Evolutionary conservation across 83 land plant species (phyloP), one percentile per base, ranked within the genome.

Genomic region (Larix sibirica): DNA sequence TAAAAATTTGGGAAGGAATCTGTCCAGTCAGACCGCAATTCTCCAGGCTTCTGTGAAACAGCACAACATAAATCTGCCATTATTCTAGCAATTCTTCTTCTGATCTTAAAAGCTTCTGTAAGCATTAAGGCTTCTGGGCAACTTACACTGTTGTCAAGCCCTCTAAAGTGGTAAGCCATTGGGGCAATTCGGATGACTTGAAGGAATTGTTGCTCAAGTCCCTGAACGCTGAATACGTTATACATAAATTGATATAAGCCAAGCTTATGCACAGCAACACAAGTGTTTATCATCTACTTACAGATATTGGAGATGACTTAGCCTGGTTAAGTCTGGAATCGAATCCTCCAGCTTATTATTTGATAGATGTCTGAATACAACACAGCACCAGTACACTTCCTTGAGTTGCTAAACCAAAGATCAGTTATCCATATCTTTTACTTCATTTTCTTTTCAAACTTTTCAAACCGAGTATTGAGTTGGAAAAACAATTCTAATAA

Each of bases 261-360:
- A 42, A 42, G 6, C 47, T 42, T 42, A 6, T 5, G 65, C 6
- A 10, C 65, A 18, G 20, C 10, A 21, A 62, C 65, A 62, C 65
- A 62, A 62, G 23, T 62, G 65, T 62, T 62, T 62, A 31, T n/a
- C 44, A 28, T 10, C 28, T 78, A 44, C 80, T 78, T 26, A 78
- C 65, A 79, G 58, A 36, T 79, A 79, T 31, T 60, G 80, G 3
- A 79, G 64, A 26, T 13, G 28, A 13, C 3, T 33, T 38, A 79
- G 12, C 18, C 44, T 44, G 10, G 80, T 28, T 20, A 79, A 31
- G 23, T 79, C 80, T 3, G 80, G 80, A 59, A 79, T 79, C 0
- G 80, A 26, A 6, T 62, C 64, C n/a, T 12, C 28, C 40, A 79
- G 24, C 6, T 79, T 79, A 60, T 79, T 79, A 6, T 79, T 79